Evolutionary conservation across 805 yeast species (phyloP).

Genomic region (Candida dajiaensis): DNA sequence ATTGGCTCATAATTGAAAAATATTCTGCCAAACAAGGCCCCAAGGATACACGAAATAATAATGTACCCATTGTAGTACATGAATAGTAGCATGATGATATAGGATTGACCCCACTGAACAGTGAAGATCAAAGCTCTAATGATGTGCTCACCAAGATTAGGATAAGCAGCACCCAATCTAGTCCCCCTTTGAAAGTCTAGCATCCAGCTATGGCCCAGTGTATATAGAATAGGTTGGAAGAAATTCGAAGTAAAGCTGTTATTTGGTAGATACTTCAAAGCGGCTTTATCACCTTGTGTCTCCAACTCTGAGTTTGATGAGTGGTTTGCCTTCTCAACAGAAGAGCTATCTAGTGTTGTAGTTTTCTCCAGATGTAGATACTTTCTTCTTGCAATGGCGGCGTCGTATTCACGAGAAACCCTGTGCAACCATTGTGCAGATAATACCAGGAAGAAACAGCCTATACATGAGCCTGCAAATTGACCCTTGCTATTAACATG

Average conservation of each 20-base stretch:
- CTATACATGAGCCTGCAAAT: conserved; percentile 72
- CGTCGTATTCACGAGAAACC: conserved; percentile 45
- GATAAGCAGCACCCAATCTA: conserved; percentile 24
- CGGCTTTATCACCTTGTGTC: conserved; percentile 7
- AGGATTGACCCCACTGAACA: conserved; percentile 57
- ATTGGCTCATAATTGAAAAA: conserved; percentile 45
- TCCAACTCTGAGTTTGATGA: conserved; percentile 1
- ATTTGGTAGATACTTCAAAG: conserved; percentile 13
- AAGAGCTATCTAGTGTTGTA: background rate
- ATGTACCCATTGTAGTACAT: conserved; percentile 74
- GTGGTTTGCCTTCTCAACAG: conserved; percentile 4
- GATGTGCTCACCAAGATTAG: conserved; percentile 45
- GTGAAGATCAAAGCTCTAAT: conserved; percentile 45
- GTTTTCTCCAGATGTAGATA: conserved; percentile 6
- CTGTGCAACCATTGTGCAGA: conserved; percentile 55
- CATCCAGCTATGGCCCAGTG: conserved; percentile 26
- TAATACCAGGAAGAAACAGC: conserved; percentile 54
- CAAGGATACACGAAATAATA: conserved; percentile 55
- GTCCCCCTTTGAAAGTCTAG: conserved; percentile 12
- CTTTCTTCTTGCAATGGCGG: conserved; percentile 29
- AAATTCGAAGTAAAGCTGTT: conserved; percentile 7
- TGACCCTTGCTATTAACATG: conserved; percentile 50
- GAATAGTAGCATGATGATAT: conserved; percentile 63
- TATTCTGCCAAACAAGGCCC: conserved; percentile 54
- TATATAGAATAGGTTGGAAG: conserved; percentile 20